Conservation (phyloP, 164 flowering plant species). For the Annona squamosa region DNA sequence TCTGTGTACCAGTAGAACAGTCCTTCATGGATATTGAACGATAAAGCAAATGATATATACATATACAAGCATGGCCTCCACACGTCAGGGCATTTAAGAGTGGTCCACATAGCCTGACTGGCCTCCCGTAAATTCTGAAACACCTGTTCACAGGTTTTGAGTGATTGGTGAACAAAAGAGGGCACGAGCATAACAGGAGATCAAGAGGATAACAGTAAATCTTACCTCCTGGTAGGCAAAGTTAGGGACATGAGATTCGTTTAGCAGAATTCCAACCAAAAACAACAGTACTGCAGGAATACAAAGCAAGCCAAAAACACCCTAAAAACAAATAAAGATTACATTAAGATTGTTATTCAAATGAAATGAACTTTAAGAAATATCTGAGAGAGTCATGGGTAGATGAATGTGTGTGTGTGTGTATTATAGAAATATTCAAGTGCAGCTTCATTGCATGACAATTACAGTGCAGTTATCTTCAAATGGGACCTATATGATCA, state of each 20-base stretch:
- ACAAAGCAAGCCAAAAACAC: constrained; percentile 67
- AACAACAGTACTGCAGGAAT: constrained; percentile 64
- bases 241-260: constrained; percentile 48
- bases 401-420: background rate
- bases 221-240: constrained; percentile 60
- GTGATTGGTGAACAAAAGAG: background rate
- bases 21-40: constrained; percentile 74
- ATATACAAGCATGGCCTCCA: constrained; percentile 94
- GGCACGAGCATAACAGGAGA: background rate
- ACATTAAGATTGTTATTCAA: background rate
- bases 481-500: too few relatives aligned
- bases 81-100: constrained; percentile 64
- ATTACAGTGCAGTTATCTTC: too few relatives aligned
- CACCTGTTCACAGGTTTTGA: constrained; percentile 38
- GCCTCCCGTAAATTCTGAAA: constrained; percentile 60
- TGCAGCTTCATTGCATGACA: too few relatives aligned
- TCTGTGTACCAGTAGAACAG: constrained; percentile 95
- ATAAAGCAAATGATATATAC: constrained; percentile 71
- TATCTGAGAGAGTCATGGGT: background rate
- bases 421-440: too few relatives aligned
- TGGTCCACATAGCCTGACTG: constrained; percentile 66
- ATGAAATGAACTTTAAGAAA: background rate
- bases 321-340: constrained; percentile 36
- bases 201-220: background rate
- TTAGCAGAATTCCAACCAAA: constrained; percentile 53